Evolutionary conservation across 345 rosid genomes (phyloP), one percentile per base, ranked within the genome.

Genomic region (Moricandia moricandioides): DNA sequence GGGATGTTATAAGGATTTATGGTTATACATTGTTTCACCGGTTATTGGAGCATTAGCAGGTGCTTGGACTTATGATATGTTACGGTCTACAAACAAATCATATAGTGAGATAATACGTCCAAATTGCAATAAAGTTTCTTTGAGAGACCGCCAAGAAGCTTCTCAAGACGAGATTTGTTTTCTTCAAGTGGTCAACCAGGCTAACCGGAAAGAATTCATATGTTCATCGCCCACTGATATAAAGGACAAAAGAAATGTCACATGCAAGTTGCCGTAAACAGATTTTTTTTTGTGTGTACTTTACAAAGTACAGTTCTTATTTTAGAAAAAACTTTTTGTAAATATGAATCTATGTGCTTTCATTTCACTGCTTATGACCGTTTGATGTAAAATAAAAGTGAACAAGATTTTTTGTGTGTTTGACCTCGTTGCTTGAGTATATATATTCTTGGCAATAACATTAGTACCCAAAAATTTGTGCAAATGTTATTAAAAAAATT

Each of bases 81-180:
- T 86, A 54, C 71, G 90, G 14, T 77, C 78, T 9, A 86, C 90
- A 10, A 80, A 82, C 34, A 84, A 82, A 80, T 84, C 90, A 4
- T 59, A 83, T 52, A 33, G 70, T 45, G 75, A 82, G 30, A 61
- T 74, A 55, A 5, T 77, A 65, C 72, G 76, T 70, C 71, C 72
- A 35, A 58, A 47, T 34, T 71, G 72, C 51, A 57, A 57, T 29
- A 70, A 70, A 64, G 60, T 43, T 70, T 63, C 71, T 30, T 56
- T 54, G 0, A 70, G 12, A 71, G 76, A 71, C 45, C 72, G 55
- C 14, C 67, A 58, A 34, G 72, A 77, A 57, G 72, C 66, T 26
- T 9, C 71, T 70, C 60, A 64, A 76, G 77, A 78, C 9, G 76
- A 71, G 37, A 71, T 35, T 17, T 78, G 81, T 77, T 16, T 65